These are phyloP conservation scores for Ploettnerulaceae sp. DNA, from an alignment of 2,329 filamentous ascomycete species.

Conservation along the genomic window DNA sequence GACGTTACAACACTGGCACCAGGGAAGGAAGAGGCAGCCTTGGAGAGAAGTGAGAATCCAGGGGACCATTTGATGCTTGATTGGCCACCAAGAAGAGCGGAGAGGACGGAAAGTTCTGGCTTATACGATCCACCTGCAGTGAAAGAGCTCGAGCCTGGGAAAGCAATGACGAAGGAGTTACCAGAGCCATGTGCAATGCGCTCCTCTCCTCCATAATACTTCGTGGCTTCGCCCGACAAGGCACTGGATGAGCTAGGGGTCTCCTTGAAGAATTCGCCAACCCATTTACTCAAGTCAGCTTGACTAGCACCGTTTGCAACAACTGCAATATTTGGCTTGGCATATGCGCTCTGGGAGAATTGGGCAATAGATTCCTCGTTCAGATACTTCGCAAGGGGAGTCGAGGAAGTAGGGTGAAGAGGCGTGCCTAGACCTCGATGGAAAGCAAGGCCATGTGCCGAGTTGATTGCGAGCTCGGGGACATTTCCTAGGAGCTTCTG, in stretches of 20 bases:
- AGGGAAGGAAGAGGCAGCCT: slow-evolving; percentile 63
- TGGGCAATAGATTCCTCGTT: slow-evolving; percentile 67
- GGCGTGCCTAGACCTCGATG: slow-evolving; percentile 85
- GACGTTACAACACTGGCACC: slow-evolving; percentile 66
- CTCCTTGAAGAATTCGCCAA: slow-evolving; percentile 83
- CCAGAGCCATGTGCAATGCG: slow-evolving; percentile 71
- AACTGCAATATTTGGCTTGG: slow-evolving; percentile 85
- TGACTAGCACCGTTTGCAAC: slow-evolving; percentile 83
- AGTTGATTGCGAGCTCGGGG: slow-evolving; percentile 71
- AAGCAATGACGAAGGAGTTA: slow-evolving; percentile 84
- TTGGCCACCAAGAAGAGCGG: slow-evolving; percentile 83
- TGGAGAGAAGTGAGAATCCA: slow-evolving; percentile 85
- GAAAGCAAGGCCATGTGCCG: slow-evolving; percentile 82
- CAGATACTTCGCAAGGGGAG: slow-evolving; percentile 74
- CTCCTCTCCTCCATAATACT: slow-evolving; percentile 95
- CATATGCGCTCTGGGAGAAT: slow-evolving; percentile 75
- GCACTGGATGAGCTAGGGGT: slow-evolving; percentile 52
- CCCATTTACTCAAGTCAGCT: slow-evolving; percentile 78
- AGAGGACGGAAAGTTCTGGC: slow-evolving; percentile 82
- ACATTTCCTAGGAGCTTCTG: slow-evolving; percentile 61
- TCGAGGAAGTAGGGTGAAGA: slow-evolving; percentile 66
- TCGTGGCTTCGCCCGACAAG: slow-evolving; percentile 59
- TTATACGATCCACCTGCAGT: slow-evolving; percentile 68
- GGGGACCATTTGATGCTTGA: slow-evolving; percentile 92
- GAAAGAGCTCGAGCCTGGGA: slow-evolving; percentile 80